phyloP scores from a whole-genome alignment of 768 basidiomycete genomes.

The Kwoniella pini region DNA sequence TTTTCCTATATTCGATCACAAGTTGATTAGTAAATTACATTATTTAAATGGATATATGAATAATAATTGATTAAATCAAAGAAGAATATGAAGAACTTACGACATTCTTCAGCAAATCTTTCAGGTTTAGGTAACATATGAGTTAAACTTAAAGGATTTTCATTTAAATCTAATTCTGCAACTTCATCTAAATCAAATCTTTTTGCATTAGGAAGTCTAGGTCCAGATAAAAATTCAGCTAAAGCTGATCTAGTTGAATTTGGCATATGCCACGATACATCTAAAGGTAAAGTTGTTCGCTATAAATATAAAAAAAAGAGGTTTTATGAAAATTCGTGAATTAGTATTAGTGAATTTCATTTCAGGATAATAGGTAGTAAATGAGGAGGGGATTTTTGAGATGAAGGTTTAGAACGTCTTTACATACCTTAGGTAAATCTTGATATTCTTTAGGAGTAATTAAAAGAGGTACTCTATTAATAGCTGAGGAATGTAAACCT shows the following conservation, averaged over 20 bases:
- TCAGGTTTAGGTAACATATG: slow-evolving; percentile 87
- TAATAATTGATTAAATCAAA: no score
- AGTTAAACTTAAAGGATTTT: slow-evolving; percentile 75
- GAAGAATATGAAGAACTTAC: no score
- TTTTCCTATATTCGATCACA: slow-evolving; percentile 57
- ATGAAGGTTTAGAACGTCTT: not conserved
- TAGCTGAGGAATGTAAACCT: slow-evolving; percentile 8
- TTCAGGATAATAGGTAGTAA: slow-evolving; percentile 10
- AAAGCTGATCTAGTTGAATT: slow-evolving; percentile 69
- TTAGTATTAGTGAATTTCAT: not conserved
- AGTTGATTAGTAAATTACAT: no score
- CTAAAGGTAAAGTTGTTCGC: slow-evolving; percentile 59
- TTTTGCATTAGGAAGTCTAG: slow-evolving; percentile 68
- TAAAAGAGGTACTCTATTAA: slow-evolving; percentile 48
- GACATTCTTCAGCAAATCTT: slow-evolving; percentile 74
- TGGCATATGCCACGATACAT: slow-evolving; percentile 95
- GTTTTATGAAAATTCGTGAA: no score
- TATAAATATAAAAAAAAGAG: slow-evolving; percentile 8
- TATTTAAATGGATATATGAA: no score
- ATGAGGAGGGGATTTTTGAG: not conserved
- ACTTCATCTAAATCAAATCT: slow-evolving; percentile 81
- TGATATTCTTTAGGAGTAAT: slow-evolving; percentile 53
- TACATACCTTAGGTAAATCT: slow-evolving; percentile 45
- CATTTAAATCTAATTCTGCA: slow-evolving; percentile 59
- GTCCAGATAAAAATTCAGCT: slow-evolving; percentile 67